These are phyloP conservation scores for Tolypocladium ophioglossoides DNA, from an alignment of 2,329 filamentous ascomycete genomes.

Conservation along the genomic window DNA sequence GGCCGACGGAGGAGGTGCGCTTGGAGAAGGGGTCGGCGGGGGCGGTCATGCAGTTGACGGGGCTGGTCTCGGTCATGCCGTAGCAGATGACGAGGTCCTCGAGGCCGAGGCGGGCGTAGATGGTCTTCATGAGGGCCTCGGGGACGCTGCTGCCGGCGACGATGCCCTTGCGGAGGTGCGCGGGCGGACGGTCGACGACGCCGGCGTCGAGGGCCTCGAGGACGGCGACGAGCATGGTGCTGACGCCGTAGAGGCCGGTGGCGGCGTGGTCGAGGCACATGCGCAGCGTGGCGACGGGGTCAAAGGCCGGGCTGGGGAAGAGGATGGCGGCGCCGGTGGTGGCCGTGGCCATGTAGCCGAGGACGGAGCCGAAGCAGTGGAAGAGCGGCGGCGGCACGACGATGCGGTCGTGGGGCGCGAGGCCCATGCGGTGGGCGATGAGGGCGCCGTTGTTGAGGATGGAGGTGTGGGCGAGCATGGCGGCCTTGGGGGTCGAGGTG, in stretches of 20 bases:
- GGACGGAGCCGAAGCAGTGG: constrained; percentile 80
- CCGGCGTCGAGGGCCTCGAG: constrained; percentile 59
- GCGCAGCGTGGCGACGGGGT: constrained; percentile 59
- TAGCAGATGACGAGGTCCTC: constrained; percentile 86
- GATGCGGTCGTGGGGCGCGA: constrained; percentile 63
- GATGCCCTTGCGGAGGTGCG: constrained; percentile 70
- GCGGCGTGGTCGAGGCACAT: constrained; percentile 43
- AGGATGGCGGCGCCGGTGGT: constrained; percentile 71
- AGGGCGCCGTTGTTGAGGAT: constrained; percentile 87
- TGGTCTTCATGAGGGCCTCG: constrained; percentile 63
- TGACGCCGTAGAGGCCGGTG: constrained; percentile 72
- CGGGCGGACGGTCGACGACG: constrained; percentile 11
- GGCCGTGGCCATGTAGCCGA: constrained; percentile 94
- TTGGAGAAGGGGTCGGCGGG: constrained; percentile 65
- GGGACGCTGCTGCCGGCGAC: constrained; percentile 83
- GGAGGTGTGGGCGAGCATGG: constrained; percentile 73
- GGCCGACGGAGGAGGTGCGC: constrained; percentile 66
- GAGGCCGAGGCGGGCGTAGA: constrained; percentile 67
- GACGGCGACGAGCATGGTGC: constrained; percentile 89
- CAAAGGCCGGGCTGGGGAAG: constrained; percentile 79
- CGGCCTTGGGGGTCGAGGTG: constrained; percentile 81
- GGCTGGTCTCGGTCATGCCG: constrained; percentile 86
- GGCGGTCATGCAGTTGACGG: constrained; percentile 71
- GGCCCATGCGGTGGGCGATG: constrained; percentile 76
- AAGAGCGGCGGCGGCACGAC: constrained; percentile 83